A percentile compares a stretch with the other conserved stretches of the same genome.
Conservation (phyloP, 495 filamentous ascomycete species). For the Hypoxylon perforatum region DNA sequence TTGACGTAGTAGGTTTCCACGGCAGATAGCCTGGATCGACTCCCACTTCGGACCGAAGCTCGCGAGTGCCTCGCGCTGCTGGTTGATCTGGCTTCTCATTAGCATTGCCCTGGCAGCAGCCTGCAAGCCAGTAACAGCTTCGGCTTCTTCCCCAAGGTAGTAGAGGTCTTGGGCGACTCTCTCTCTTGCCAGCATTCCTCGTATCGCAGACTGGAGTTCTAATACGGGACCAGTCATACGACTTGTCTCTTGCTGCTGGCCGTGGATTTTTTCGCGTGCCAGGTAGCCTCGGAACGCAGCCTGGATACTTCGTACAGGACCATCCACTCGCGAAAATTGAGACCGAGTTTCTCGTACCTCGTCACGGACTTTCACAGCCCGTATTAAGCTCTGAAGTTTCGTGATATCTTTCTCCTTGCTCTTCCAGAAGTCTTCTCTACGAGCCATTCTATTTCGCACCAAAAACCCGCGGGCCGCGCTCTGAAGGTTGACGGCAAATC, state of each 20-base stretch:
- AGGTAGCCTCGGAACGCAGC: slow-evolving; percentile 72
- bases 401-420: slow-evolving; percentile 77
- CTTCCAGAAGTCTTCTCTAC: slow-evolving; percentile 74
- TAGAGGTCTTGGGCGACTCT: slow-evolving; percentile 50
- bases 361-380: slow-evolving; percentile 78
- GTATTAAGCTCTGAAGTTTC: slow-evolving; percentile 83
- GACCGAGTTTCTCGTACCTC: slow-evolving; percentile 72
- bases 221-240: slow-evolving; percentile 57
- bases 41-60: slow-evolving; percentile 54
- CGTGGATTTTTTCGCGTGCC: slow-evolving; percentile 59
- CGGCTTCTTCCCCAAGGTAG: slow-evolving; percentile 50
- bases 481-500: slow-evolving; percentile 80
- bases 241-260: slow-evolving; percentile 65
- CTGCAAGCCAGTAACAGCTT: slow-evolving; percentile 60
- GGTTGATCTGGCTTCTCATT: slow-evolving; percentile 48
- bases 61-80: slow-evolving; percentile 54
- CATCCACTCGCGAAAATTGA: slow-evolving; percentile 65
- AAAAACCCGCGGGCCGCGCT: slow-evolving; percentile 83
- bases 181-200: slow-evolving; percentile 61
- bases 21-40: slow-evolving; percentile 60
- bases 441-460: slow-evolving; percentile 69
- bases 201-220: slow-evolving; percentile 63
- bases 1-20: slow-evolving; percentile 59
- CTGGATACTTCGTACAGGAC: slow-evolving; percentile 75
- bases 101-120: slow-evolving; percentile 56